Conservation (phyloP, 495 filamentous ascomycete genomes). For the Filosporella fistucella region DNA sequence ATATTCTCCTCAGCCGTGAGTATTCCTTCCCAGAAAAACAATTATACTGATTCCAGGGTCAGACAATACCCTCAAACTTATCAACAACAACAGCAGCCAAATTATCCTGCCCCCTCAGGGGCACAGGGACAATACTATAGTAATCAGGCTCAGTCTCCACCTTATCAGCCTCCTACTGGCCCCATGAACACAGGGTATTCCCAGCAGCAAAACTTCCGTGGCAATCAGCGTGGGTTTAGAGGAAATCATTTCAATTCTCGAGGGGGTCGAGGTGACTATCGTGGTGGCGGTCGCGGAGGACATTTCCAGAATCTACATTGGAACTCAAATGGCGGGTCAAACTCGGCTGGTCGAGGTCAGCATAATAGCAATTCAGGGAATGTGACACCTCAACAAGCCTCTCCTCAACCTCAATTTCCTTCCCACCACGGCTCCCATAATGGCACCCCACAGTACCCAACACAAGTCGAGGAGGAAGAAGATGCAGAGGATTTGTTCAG, state of each 20-base stretch:
- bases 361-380: slow-evolving; percentile 28
- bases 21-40: slow-evolving; percentile 13
- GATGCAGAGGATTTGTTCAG: slow-evolving; percentile 60
- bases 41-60: slow-evolving; percentile 22
- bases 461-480: slow-evolving; percentile 19
- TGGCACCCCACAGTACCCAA: slow-evolving; percentile 12
- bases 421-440: slow-evolving; percentile 29
- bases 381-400: slow-evolving; percentile 25
- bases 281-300: slow-evolving; percentile 33
- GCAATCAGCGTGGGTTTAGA: slow-evolving; percentile 26
- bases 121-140: slow-evolving; percentile 50
- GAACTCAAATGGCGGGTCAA: slow-evolving; percentile 33
- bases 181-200: slow-evolving; percentile 49
- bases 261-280: slow-evolving; percentile 25
- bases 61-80: slow-evolving; percentile 45
- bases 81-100: slow-evolving; percentile 36
- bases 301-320: slow-evolving; percentile 61
- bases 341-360: slow-evolving; percentile 37
- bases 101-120: slow-evolving; percentile 37
- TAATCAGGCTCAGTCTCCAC: slow-evolving; percentile 42
- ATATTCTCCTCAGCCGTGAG: slow-evolving; percentile 49
- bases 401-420: slow-evolving; percentile 23
- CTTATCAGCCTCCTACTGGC: slow-evolving; percentile 45
- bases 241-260: slow-evolving; percentile 27
- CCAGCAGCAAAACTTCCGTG: slow-evolving; percentile 23